Evolutionary conservation across 805 yeast genomes (phyloP).

Genomic region (Jamesozyma jinghongensis): DNA sequence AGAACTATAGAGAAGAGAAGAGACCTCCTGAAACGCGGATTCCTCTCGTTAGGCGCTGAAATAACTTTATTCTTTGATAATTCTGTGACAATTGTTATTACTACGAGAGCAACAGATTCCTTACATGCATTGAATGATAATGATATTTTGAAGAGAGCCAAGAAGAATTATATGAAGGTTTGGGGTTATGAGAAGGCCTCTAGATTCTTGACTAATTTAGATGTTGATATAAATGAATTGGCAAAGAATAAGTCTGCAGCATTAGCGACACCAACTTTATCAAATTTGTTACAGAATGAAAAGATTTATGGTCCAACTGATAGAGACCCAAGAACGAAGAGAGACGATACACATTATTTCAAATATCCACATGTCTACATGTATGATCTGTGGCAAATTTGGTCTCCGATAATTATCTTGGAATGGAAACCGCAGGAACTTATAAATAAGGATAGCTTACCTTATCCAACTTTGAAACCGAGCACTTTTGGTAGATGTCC

Average conservation of each 20-base stretch:
- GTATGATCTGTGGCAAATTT: constrained; percentile 68
- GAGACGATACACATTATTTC: constrained; percentile 81
- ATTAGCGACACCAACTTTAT: constrained; percentile 33
- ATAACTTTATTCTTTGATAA: constrained; percentile 51
- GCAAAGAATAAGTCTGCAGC: constrained; percentile 17
- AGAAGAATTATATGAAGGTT: constrained; percentile 54
- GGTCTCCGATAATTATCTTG: constrained; percentile 70
- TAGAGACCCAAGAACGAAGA: constrained; percentile 73
- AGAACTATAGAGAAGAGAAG: constrained; percentile 21
- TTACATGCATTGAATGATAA: constrained; percentile 35
- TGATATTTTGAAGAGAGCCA: constrained; percentile 64
- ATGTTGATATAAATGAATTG: constrained; percentile 32
- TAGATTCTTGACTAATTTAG: constrained; percentile 63
- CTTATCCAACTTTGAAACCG: constrained; percentile 26
- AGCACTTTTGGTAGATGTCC: constrained; percentile 62
- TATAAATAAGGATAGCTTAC: constrained; percentile 31
- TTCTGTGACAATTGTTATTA: constrained; percentile 67
- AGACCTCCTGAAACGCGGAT: constrained; percentile 26
- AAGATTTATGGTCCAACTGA: constrained; percentile 80
- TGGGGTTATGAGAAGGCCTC: constrained; percentile 85
- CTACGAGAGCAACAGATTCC: constrained; percentile 45
- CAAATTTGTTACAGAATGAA: constrained; percentile 71
- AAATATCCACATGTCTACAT: constrained; percentile 65
- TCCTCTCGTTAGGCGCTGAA: constrained; percentile 42
- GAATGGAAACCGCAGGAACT: constrained; percentile 57